Conservation (phyloP, 208 protist genomes). For the Sergeia podlipaevii region DNA sequence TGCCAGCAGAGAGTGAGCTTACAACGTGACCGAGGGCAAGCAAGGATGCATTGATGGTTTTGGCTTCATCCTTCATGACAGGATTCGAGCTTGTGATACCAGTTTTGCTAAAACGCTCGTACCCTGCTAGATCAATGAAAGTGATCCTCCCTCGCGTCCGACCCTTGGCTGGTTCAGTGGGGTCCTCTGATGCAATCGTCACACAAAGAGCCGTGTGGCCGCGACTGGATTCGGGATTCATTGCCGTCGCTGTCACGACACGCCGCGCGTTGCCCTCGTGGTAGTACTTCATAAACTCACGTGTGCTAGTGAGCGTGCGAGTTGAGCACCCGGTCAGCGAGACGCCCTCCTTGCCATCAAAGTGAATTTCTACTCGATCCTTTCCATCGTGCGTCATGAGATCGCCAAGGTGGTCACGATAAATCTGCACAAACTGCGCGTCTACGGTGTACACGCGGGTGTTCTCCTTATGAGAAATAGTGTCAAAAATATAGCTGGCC, state of each 20-base stretch:
- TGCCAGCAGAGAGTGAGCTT: slow-evolving; percentile 60
- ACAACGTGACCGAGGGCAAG: slow-evolving; percentile 85
- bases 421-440: slow-evolving; percentile 89
- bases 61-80: slow-evolving; percentile 87
- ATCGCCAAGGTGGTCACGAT: slow-evolving; percentile 83
- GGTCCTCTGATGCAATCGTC: slow-evolving; percentile 54
- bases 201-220: slow-evolving; percentile 85
- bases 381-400: slow-evolving; percentile 67
- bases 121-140: slow-evolving; percentile 91
- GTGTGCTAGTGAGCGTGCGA: slow-evolving; percentile 38
- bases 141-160: slow-evolving; percentile 75
- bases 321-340: slow-evolving; percentile 67
- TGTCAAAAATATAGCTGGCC: slow-evolving; percentile 68
- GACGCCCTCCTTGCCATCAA: slow-evolving; percentile 64
- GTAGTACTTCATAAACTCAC: slow-evolving; percentile 87
- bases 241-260: slow-evolving; percentile 82
- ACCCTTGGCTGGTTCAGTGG: slow-evolving; percentile 40
- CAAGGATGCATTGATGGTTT: slow-evolving; percentile 89
- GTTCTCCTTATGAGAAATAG: slow-evolving; percentile 18
- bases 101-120: slow-evolving; percentile 89
- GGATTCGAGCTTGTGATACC: slow-evolving; percentile 72
- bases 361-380: slow-evolving; percentile 74
- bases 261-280: slow-evolving; percentile 71
- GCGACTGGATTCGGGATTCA: slow-evolving; percentile 89
- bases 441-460: slow-evolving; percentile 36